These are phyloP conservation scores for Agaricus sinodeliciosus DNA, from an alignment of 768 basidiomycete species.

Conservation along the genomic window DNA sequence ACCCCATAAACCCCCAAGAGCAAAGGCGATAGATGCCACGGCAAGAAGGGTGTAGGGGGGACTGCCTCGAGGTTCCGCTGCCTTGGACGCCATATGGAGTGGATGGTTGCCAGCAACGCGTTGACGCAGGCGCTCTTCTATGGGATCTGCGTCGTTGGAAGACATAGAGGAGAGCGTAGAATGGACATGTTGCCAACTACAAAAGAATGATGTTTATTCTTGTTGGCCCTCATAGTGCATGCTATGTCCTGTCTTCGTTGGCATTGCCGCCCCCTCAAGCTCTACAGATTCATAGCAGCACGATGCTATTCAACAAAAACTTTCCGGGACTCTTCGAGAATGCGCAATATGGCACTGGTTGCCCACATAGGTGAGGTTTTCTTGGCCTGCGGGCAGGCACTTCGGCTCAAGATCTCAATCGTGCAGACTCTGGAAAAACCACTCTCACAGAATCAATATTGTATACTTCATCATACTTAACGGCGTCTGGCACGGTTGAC, in stretches of 20 bases:
- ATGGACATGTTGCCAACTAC: constrained; percentile 10
- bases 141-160: constrained; percentile 20
- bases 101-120: constrained; percentile 29
- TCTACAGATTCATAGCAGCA: not conserved
- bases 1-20: constrained; percentile 71
- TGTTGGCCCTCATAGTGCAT: constrained; percentile 2
- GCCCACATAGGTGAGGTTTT: constrained; percentile 70
- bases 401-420: constrained; percentile 3
- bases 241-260: constrained; percentile 5
- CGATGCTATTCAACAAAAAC: constrained; percentile 25
- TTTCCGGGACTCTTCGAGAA: constrained; percentile 31
- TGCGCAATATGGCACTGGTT: constrained; percentile 82
- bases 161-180: constrained; percentile 20
- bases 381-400: constrained; percentile 2
- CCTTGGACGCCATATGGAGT: constrained; percentile 34
- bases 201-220: constrained; percentile 4
- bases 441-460: constrained; percentile 86
- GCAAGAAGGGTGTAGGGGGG: constrained; percentile 90
- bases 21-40: constrained; percentile 71
- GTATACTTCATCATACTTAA: constrained; percentile 65
- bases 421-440: constrained; percentile 80
- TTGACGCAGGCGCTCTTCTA: constrained; percentile 40
- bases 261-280: constrained; percentile 6
- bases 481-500: constrained; percentile 76
- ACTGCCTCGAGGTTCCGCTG: constrained; percentile 35